Evolutionary conservation across 495 filamentous ascomycete species (phyloP), one percentile per base, ranked within the genome.

Genomic region (Podospora appendiculata): DNA sequence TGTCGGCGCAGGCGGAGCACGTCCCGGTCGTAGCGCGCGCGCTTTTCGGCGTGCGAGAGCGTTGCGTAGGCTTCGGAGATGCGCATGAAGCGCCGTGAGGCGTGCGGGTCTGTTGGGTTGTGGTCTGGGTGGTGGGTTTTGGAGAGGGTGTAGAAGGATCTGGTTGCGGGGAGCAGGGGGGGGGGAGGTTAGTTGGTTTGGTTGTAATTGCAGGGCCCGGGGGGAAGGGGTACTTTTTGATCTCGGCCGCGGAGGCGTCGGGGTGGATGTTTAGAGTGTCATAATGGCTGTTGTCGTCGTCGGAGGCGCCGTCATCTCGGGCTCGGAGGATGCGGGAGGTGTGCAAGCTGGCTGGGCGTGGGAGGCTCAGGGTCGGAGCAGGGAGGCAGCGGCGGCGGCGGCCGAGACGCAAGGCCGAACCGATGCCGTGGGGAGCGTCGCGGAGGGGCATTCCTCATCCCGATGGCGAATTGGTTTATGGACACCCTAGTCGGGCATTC

Each of bases 81-180:
- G 54, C 78, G 73, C 70, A 91, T 81, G 79, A 98, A 98, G 65
- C 86, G 88, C 35, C 75, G 62, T 17, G 84, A 72, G 52, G 93
- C 88, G 54, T 74, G 65, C 1, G 87, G 85, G 71, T 95, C 84
- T 53, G 71, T 45, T 52, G 78, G 88, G 77, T 97, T 93, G 69
- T 79, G 84, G 80, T 98, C 93, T 12, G 93, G 93, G 74, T 98
- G 93, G 81, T 96, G 87, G 47, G 73, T 68, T 71, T 96, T 93
- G 69, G 90, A 95, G 65, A 98, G 87, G 58, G 74, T 61, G 79
- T 95, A 96, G 80, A 94, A 98, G 76, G 90, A 83, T 59, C 86
- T 87, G 36, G 34, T 50, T n/a, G n/a, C n/a, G n/a, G n/a, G n/a
- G 16, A 49, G 49, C 8, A 42, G 17, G 14, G 13, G 33, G 41